Percentiles rank a stretch among this genome's conserved stretches.
phyloP scores from a whole-genome alignment of 2,329 filamentous ascomycete species.

The Teratosphaeria gauchensis region DNA sequence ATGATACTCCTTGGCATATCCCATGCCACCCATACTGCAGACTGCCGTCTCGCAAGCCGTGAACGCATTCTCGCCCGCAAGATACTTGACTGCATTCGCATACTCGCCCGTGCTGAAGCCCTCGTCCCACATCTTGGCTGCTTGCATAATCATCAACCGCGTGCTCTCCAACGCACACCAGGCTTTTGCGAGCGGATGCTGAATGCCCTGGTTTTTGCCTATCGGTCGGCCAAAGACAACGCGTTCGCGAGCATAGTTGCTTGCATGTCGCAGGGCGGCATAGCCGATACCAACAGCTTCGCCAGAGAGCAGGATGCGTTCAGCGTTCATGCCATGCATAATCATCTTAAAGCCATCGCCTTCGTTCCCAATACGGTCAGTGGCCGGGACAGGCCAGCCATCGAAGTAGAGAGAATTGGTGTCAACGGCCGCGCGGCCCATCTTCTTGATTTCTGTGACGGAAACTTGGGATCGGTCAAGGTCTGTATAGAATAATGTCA shows the following conservation, averaged over 20 bases:
- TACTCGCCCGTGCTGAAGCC: constrained; percentile 38
- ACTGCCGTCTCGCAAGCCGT: constrained; percentile 53
- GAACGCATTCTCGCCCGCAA: constrained; percentile 57
- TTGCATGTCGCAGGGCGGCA: constrained; percentile 41
- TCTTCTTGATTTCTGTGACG: constrained; percentile 37
- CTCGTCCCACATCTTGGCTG: constrained; percentile 52
- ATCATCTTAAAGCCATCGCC: constrained; percentile 43
- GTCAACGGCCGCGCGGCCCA: constrained; percentile 37
- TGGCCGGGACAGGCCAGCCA: constrained; percentile 31
- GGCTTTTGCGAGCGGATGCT: constrained; percentile 55
- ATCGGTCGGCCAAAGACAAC: constrained; percentile 57
- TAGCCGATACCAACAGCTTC: constrained; percentile 40
- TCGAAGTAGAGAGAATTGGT: constrained; percentile 38
- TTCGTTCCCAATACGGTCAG: constrained; percentile 33
- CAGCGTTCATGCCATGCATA: constrained; percentile 71
- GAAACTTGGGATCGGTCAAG: constrained; percentile 28
- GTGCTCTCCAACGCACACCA: constrained; percentile 58
- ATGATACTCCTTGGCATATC: constrained; percentile 37
- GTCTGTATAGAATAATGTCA: constrained; percentile 39
- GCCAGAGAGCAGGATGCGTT: constrained; percentile 59
- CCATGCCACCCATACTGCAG: constrained; percentile 53
- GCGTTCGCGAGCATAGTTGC: constrained; percentile 56
- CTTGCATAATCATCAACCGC: constrained; percentile 56
- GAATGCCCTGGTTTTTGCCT: constrained; percentile 56
- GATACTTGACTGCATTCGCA: constrained; percentile 61